Conservation (phyloP, 2,329 filamentous ascomycete genomes). For the Verticillium klebahnii region DNA sequence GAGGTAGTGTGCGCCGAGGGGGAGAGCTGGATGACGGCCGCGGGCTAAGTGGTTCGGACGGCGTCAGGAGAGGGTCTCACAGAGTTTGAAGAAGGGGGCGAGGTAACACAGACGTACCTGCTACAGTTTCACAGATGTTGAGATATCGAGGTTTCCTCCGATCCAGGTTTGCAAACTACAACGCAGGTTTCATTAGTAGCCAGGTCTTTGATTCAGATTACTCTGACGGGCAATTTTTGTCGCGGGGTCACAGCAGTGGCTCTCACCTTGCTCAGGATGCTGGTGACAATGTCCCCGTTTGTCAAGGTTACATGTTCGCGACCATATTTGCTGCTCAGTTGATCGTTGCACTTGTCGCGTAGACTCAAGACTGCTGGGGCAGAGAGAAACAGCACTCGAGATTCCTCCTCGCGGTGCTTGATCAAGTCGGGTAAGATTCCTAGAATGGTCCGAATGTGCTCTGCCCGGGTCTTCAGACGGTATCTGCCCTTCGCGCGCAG, state of each 20-base stretch:
- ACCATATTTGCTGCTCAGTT: constrained; percentile 3
- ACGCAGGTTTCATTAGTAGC: background rate
- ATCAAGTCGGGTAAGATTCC: constrained; percentile 8
- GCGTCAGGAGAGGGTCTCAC: background rate
- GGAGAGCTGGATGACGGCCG: constrained; percentile 10
- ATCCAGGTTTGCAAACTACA: constrained; percentile 10
- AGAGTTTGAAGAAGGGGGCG: too few relatives aligned
- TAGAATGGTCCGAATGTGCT: constrained; percentile 2
- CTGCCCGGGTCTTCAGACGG: background rate
- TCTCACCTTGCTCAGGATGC: constrained; percentile 1
- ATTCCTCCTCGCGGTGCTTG: constrained; percentile 5
- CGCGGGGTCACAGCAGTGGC: too few relatives aligned
- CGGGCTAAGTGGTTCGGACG: constrained; percentile 6
- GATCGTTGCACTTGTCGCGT: constrained; percentile 6
- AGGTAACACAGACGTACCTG: background rate
- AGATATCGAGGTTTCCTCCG: constrained; percentile 10
- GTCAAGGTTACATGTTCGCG: background rate
- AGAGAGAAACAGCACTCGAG: constrained; percentile 3
- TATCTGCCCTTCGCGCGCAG: constrained; percentile 7
- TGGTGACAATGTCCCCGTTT: constrained; percentile 6
- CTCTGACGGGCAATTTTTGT: too few relatives aligned
- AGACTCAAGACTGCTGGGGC: constrained; percentile 2
- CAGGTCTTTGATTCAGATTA: too few relatives aligned
- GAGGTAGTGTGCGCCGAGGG: constrained; percentile 9
- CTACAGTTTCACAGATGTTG: constrained; percentile 1